Percentiles rank a stretch among this genome's conserved stretches.
Evolutionary conservation across 2,329 filamentous ascomycete genomes (phyloP).

Genomic region (Hypocrella siamensis): DNA sequence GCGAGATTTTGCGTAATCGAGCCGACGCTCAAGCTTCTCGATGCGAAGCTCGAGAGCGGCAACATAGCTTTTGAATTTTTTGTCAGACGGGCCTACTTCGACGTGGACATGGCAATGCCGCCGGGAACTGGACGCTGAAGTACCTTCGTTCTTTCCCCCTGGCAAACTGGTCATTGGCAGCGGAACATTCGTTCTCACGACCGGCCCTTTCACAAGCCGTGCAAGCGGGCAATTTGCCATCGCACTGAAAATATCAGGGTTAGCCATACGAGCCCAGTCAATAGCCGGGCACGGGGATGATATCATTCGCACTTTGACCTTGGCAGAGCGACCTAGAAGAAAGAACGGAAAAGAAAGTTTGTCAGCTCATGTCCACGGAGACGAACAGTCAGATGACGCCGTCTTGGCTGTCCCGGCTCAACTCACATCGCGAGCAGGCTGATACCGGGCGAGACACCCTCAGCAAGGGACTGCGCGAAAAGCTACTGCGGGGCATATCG

Average conservation of each 20-base stretch:
- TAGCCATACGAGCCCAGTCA: not conserved
- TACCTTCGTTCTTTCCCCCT: slow-evolving; percentile 85
- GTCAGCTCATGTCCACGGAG: not conserved
- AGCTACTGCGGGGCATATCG: slow-evolving; percentile 29
- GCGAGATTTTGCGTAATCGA: slow-evolving; percentile 53
- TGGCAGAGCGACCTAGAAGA: slow-evolving; percentile 56
- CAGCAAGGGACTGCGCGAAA: slow-evolving; percentile 42
- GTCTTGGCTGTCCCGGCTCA: slow-evolving; percentile 1
- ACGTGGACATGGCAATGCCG: not conserved
- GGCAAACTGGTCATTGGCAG: slow-evolving; percentile 90
- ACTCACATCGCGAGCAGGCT: slow-evolving; percentile 59
- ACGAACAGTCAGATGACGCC: not conserved
- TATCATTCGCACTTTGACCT: slow-evolving; percentile 55
- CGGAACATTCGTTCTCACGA: slow-evolving; percentile 74
- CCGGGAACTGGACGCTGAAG: slow-evolving; percentile 4
- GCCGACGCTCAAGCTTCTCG: slow-evolving; percentile 69
- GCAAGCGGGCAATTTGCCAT: slow-evolving; percentile 89
- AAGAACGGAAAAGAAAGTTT: not conserved
- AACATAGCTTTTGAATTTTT: slow-evolving; percentile 55
- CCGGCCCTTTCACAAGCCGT: slow-evolving; percentile 90
- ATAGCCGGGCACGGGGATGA: not conserved
- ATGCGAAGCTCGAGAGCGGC: slow-evolving; percentile 84
- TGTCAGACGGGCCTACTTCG: not conserved
- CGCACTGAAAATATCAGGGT: slow-evolving; percentile 43
- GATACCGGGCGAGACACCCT: slow-evolving; percentile 67